A percentile compares a stretch with the other conserved stretches of the same genome.
These are phyloP conservation scores for Perilla frutescens DNA, from an alignment of 257 asterid genomes.

Conservation along the genomic window DNA sequence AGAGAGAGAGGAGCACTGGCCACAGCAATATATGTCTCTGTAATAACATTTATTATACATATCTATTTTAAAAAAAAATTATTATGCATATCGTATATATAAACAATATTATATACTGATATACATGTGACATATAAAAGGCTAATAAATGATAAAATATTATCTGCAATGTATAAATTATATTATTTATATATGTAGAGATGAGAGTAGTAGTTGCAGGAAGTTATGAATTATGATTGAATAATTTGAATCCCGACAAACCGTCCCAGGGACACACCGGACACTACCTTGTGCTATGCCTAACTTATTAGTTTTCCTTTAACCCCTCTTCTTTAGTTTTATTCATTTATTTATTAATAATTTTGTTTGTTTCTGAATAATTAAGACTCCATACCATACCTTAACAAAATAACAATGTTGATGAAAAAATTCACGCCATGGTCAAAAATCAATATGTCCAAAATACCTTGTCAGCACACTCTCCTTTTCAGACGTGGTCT, in stretches of 20 bases:
- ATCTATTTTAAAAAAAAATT: no score
- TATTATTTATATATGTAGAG: neutral
- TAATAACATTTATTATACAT: no score
- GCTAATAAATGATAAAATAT: neutral
- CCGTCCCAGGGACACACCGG: conserved; percentile 20
- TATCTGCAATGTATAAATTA: neutral
- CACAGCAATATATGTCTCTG: no score
- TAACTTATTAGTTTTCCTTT: neutral
- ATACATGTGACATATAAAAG: neutral
- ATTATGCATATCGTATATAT: neutral
- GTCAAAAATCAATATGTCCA: no score
- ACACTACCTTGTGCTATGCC: conserved; percentile 12
- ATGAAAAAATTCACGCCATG: no score
- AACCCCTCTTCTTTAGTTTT: neutral
- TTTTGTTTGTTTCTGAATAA: no score
- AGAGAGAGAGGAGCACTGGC: no score
- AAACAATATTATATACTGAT: neutral
- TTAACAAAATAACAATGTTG: no score
- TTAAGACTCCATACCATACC: no score
- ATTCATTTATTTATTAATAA: no score
- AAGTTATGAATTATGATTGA: conserved; percentile 22
- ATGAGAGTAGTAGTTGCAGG: neutral
- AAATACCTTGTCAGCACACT: no score
- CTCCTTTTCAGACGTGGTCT: no score
- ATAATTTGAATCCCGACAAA: conserved; percentile 32